These are phyloP conservation scores for Vitis riparia DNA, from an alignment of 164 flowering plant species.

Conservation along the genomic window DNA sequence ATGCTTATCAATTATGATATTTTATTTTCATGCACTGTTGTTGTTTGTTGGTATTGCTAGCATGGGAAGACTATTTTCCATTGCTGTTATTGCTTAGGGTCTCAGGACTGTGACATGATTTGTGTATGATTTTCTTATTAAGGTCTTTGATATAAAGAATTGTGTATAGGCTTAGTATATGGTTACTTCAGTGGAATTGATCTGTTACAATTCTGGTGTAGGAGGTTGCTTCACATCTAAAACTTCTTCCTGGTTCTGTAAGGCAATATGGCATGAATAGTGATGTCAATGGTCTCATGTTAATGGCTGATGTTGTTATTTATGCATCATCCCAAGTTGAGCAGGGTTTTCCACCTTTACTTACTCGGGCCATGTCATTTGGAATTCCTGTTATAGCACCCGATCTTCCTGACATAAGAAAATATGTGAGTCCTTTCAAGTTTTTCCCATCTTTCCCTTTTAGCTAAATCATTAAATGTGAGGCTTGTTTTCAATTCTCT, in stretches of 20 bases:
- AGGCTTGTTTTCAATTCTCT: not conserved
- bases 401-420: constrained; percentile 65
- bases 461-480: not conserved
- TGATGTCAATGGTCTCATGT: constrained; percentile 64
- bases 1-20: not conserved
- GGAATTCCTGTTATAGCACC: constrained; percentile 79
- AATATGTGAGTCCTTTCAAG: constrained; percentile 61
- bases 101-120: not conserved
- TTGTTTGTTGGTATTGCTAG: not conserved
- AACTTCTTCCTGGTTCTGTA: constrained; percentile 65
- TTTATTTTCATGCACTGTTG: not conserved
- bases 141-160: not conserved
- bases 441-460: not conserved
- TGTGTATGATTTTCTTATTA: not conserved
- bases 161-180: not conserved
- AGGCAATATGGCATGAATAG: constrained; percentile 68
- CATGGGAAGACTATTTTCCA: not conserved
- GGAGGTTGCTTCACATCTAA: constrained; percentile 73
- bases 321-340: constrained; percentile 87
- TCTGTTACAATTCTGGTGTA: constrained; percentile 30
- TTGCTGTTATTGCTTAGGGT: not conserved
- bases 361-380: constrained; percentile 86
- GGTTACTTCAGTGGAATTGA: not conserved
- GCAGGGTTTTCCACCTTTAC: constrained; percentile 85
- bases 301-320: constrained; percentile 85